Percentiles rank a stretch among this genome's conserved stretches.
Evolutionary conservation across 106 monocot genomes (phyloP).

Genomic region (Allium cepa): DNA sequence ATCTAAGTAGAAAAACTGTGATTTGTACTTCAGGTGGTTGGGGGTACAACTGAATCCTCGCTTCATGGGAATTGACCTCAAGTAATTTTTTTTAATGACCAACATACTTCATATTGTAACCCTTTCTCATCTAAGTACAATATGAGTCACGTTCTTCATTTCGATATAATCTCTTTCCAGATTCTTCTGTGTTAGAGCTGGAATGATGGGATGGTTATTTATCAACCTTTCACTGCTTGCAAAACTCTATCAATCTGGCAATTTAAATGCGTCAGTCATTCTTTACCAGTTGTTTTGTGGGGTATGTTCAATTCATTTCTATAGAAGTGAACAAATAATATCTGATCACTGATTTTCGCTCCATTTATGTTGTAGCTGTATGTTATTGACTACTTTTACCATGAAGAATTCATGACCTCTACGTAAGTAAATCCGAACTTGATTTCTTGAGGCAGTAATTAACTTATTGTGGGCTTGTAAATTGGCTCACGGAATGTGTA

Average conservation of each 20-base stretch:
- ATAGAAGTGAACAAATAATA: background rate
- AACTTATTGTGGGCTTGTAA: too few species aligned
- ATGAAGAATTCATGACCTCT: constrained; percentile 98
- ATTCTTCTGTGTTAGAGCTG: constrained; percentile 96
- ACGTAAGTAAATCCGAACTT: constrained; percentile 56
- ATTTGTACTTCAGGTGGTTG: constrained; percentile 57
- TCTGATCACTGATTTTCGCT: constrained; percentile 12
- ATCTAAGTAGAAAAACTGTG: too few species aligned
- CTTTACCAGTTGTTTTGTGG: constrained; percentile 87
- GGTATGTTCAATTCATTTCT: constrained; percentile 35
- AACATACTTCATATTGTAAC: background rate
- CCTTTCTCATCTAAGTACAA: background rate
- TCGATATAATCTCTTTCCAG: constrained; percentile 26
- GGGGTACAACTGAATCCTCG: constrained; percentile 95
- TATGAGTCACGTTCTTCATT: background rate
- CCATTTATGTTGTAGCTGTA: constrained; percentile 49
- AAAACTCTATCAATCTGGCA: constrained; percentile 59
- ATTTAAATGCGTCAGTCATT: constrained; percentile 61
- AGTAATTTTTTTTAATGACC: constrained; percentile 40
- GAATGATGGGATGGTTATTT: constrained; percentile 98
- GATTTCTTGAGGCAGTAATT: background rate
- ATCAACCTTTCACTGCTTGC: constrained; percentile 85
- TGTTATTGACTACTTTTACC: constrained; percentile 74
- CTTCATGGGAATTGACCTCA: constrained; percentile 87
- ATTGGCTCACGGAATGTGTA: too few species aligned